phyloP scores from a whole-genome alignment of 2,329 filamentous ascomycete genomes.

The Penicillium brevicompactum region DNA sequence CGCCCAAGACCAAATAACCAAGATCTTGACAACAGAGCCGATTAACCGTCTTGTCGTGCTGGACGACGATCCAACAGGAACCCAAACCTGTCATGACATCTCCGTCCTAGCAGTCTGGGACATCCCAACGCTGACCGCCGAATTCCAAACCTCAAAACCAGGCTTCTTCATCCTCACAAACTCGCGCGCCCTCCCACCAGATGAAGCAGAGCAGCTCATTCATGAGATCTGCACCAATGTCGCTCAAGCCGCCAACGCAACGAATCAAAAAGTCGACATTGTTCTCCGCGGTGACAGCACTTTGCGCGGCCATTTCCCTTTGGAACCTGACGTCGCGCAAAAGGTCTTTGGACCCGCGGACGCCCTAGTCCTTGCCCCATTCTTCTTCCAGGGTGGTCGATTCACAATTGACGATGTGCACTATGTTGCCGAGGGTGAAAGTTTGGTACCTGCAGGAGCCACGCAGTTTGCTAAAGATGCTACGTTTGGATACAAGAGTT shows the following conservation, averaged over 20 bases:
- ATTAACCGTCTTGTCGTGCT: conserved; percentile 38
- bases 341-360: conserved; percentile 53
- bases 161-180: conserved; percentile 66
- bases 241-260: conserved; percentile 45
- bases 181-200: conserved; percentile 57
- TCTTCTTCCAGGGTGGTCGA: conserved; percentile 61
- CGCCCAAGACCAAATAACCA: conserved; percentile 33
- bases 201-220: conserved; percentile 52
- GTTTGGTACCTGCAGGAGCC: conserved; percentile 52
- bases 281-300: conserved; percentile 62
- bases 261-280: conserved; percentile 52
- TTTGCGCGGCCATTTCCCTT: conserved; percentile 58
- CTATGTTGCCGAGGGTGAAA: conserved; percentile 57
- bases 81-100: conserved; percentile 63
- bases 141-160: conserved; percentile 46
- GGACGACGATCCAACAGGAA: conserved; percentile 63
- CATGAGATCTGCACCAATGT: conserved; percentile 55
- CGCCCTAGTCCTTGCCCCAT: conserved; percentile 59
- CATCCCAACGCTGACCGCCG: conserved; percentile 43
- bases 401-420: conserved; percentile 61
- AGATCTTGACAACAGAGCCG: conserved; percentile 28
- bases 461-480: conserved; percentile 62
- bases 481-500: conserved; percentile 59
- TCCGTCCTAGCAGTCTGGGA: conserved; percentile 59
- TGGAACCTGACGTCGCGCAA: conserved; percentile 57